These are phyloP conservation scores for Colletotrichum destructivum DNA, from an alignment of 2,329 filamentous ascomycete species.

Conservation along the genomic window DNA sequence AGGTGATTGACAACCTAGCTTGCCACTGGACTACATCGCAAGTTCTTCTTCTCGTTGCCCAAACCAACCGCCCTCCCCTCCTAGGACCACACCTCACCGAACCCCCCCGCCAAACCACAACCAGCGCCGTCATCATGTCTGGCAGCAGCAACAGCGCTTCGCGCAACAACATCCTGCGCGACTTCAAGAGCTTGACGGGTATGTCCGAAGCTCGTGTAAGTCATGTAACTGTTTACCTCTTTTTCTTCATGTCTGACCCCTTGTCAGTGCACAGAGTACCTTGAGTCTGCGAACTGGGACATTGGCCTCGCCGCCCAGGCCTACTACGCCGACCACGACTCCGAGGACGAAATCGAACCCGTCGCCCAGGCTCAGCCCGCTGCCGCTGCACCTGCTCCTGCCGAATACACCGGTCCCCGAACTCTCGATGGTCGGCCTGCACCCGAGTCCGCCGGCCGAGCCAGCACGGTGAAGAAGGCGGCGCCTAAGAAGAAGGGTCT, in stretches of 20 bases:
- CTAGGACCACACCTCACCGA: neutral
- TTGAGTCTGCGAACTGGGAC: constrained; percentile 77
- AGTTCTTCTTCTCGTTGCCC: neutral
- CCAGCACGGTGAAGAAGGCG: constrained; percentile 55
- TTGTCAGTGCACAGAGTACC: constrained; percentile 76
- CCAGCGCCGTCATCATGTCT: constrained; percentile 30
- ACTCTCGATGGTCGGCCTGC: constrained; percentile 76
- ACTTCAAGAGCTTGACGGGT: constrained; percentile 39
- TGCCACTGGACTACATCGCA: neutral
- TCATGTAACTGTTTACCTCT: neutral
- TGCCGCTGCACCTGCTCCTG: constrained; percentile 48
- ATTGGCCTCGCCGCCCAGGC: constrained; percentile 73
- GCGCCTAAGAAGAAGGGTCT: constrained; percentile 72
- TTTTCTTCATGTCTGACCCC: constrained; percentile 22
- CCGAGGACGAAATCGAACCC: constrained; percentile 60
- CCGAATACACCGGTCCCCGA: constrained; percentile 72
- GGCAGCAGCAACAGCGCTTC: constrained; percentile 38
- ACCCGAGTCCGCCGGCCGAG: constrained; percentile 51
- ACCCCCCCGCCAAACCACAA: constrained; percentile 12
- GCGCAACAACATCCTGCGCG: constrained; percentile 40
- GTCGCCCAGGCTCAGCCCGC: constrained; percentile 48
- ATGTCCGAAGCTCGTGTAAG: constrained; percentile 40
- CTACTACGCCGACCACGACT: constrained; percentile 73
- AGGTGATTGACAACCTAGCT: neutral
- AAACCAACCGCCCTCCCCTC: neutral